Evolutionary conservation across 1,284 basidiomycete genomes (phyloP), one percentile per base, ranked within the genome.

Genomic region (Flammula alnicola): DNA sequence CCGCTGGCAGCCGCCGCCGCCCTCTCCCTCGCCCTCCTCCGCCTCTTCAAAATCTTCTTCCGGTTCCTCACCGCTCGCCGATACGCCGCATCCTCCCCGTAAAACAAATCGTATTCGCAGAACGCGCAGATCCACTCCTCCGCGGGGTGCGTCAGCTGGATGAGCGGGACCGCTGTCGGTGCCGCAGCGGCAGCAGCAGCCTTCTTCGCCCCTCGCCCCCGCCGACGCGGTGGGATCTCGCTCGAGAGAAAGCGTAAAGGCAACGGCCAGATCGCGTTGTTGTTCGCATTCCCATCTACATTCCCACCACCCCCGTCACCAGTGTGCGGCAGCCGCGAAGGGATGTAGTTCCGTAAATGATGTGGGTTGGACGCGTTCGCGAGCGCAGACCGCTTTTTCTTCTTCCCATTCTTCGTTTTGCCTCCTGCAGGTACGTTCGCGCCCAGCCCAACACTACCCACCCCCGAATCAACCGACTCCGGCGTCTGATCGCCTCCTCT

Each of bases 361-460:
- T 95, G 93, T 4, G 92, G 93, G 63, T 95, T 95, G 36, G 89
- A 89, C 44, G 89, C 89, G 65, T 94, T 93, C 23, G 91, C 91
- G 11, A 92, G 72, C 3, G 86, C 86, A 36, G 87, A 88, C 40
- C 90, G 80, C 69, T 93, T 94, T 81, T 94, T 94, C 80, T 94
- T 93, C 79, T 91, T 92, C 52, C 71, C 68, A 30, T 77, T 63
- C 45, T 56, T 53, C 14, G 47, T 23, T 41, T 57, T 61, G 19
- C 36, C 31, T 30, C 39, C 12, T 45, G 42, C 27, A 23, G 41
- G 39, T 22, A 31, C 33, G 52, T 49, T 45, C 49, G 56, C 71
- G 40, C 51, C 50, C 29, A 23, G 23, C 19, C 35, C 35, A 36
- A 45, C 35, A 39, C 49, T 38, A 14, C 22, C 39, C 2, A 38